Conservation (phyloP, 441 rosid genomes). For the Populus hybrid region DNA sequence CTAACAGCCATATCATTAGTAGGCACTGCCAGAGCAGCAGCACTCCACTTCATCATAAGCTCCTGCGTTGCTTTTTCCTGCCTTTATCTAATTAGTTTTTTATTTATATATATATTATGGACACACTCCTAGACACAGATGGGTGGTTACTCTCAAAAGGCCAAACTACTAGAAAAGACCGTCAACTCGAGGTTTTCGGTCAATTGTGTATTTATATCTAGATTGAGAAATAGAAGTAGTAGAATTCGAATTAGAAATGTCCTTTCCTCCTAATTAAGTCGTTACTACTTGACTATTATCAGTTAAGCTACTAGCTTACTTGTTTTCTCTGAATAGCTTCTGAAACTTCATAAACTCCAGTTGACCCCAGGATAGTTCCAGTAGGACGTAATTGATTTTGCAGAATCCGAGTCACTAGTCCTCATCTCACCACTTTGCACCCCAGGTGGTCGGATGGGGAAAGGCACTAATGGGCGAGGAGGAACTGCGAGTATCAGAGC, state of each 20-base stretch:
- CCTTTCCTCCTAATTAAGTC: no score
- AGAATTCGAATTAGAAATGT: no score
- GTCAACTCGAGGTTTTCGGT: no score
- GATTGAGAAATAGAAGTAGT: no score
- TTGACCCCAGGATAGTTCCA: slow-evolving; percentile 15
- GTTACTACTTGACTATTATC: no score
- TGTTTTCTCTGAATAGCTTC: slow-evolving; percentile 29
- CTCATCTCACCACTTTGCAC: slow-evolving; percentile 52
- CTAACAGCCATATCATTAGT: slow-evolving; percentile 86
- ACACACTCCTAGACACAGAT: no score
- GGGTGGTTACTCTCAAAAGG: no score
- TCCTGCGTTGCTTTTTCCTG: slow-evolving; percentile 86
- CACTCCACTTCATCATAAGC: slow-evolving; percentile 69
- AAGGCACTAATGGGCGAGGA: slow-evolving; percentile 49
- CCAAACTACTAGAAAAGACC: no score
- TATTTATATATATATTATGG: slow-evolving; percentile 9
- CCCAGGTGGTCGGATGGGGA: slow-evolving; percentile 49
- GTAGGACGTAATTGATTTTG: slow-evolving; percentile 31
- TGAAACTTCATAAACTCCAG: slow-evolving; percentile 52
- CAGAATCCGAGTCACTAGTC: slow-evolving; percentile 56
- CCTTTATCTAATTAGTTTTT: slow-evolving; percentile 60
- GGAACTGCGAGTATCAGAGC: slow-evolving; percentile 55
- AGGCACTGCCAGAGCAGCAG: slow-evolving; percentile 90
- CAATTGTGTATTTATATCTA: no score
- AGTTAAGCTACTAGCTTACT: no score